phyloP scores from a whole-genome alignment of 176 grass and related monocot species.

The Rhynchospora tenuis region DNA sequence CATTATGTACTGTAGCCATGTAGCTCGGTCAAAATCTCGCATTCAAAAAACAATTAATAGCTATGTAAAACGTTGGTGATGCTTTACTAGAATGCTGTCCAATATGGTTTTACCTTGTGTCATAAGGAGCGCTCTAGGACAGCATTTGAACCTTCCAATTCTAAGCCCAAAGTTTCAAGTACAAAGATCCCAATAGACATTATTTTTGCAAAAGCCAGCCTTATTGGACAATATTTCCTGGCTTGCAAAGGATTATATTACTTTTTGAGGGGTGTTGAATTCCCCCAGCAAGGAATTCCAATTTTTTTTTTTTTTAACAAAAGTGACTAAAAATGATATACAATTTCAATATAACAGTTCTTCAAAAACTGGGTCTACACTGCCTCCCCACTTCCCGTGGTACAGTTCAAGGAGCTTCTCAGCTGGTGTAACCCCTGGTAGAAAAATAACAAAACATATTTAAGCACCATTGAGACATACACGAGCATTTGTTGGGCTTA shows the following conservation, averaged over 20 bases:
- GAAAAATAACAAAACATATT: not conserved
- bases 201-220: constrained; percentile 9
- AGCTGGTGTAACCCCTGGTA: constrained; percentile 75
- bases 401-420: constrained; percentile 85
- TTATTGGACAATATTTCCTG: not conserved
- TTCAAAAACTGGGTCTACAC: constrained; percentile 65
- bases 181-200: not conserved
- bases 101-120: not conserved
- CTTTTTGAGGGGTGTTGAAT: not conserved
- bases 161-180: not conserved
- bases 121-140: no score
- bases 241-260: not conserved
- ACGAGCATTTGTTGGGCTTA: not conserved
- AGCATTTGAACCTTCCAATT: not conserved
- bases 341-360: constrained; percentile 66
- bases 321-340: not conserved
- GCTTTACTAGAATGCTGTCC: not conserved
- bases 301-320: not conserved
- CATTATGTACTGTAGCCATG: not conserved
- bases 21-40: not conserved
- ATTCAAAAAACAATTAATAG: not conserved
- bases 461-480: not conserved
- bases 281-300: not conserved
- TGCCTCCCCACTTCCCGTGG: constrained; percentile 71
- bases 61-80: not conserved